Percentiles rank a stretch among this genome's conserved stretches.
phyloP scores from a whole-genome alignment of 139 green algal species.

The Chlorella sp. region DNA sequence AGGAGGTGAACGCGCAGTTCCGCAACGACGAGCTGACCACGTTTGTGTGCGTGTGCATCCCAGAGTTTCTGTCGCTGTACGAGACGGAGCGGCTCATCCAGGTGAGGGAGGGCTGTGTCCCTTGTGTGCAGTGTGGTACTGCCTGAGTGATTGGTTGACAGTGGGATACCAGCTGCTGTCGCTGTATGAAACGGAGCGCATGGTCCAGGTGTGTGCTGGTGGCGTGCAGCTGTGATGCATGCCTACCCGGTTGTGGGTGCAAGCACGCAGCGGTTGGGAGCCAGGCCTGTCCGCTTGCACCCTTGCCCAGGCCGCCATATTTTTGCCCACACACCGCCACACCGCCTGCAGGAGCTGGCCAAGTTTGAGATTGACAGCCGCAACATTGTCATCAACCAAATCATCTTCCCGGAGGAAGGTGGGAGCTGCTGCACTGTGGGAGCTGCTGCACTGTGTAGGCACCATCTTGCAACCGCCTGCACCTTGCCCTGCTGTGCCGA shows the following conservation, averaged over 20 bases:
- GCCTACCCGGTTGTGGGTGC: too few relatives aligned
- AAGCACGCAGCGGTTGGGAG: too few relatives aligned
- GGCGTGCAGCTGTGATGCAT: too few relatives aligned
- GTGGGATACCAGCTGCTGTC: too few relatives aligned
- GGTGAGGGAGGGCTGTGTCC: neutral
- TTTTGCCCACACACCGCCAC: too few relatives aligned
- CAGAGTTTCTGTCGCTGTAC: conserved; percentile 97
- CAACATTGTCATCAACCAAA: conserved; percentile 98
- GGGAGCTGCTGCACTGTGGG: neutral
- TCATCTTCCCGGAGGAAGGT: conserved; percentile 85
- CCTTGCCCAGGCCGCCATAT: too few relatives aligned
- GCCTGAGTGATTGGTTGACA: too few relatives aligned
- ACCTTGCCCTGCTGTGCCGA: too few relatives aligned
- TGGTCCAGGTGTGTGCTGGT: too few relatives aligned
- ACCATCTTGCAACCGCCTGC: neutral
- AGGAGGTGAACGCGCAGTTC: conserved; percentile 94
- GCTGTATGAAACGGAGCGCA: too few relatives aligned
- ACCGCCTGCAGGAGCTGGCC: conserved; percentile 86
- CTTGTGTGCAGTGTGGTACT: neutral
- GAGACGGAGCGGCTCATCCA: conserved; percentile 96
- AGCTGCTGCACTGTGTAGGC: neutral
- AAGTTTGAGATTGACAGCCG: conserved; percentile 94
- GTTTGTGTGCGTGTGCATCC: conserved; percentile 99
- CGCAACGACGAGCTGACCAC: conserved; percentile 93
- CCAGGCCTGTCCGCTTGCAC: too few relatives aligned